These are phyloP conservation scores for Areca catechu DNA, from an alignment of 176 grass and related monocot genomes.

Conservation along the genomic window DNA sequence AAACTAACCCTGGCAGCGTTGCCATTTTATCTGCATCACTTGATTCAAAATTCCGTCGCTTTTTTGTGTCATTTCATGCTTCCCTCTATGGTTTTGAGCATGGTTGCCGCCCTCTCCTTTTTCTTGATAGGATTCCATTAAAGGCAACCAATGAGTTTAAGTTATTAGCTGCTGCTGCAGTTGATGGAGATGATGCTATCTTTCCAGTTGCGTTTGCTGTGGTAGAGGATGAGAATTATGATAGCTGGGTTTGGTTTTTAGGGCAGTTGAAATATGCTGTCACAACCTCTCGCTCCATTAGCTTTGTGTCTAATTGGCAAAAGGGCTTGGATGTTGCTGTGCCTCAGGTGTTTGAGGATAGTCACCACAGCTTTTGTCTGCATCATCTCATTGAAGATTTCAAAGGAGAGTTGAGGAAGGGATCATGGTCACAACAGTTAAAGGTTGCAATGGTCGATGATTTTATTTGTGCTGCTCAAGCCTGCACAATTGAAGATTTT, in stretches of 20 bases:
- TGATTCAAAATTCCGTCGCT: slow-evolving; percentile 81
- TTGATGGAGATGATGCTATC: slow-evolving; percentile 74
- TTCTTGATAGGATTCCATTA: slow-evolving; percentile 86
- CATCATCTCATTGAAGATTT: slow-evolving; percentile 89
- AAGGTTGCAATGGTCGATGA: slow-evolving; percentile 71
- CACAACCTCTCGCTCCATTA: slow-evolving; percentile 38
- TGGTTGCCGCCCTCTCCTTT: slow-evolving; percentile 79
- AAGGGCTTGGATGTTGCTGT: slow-evolving; percentile 78
- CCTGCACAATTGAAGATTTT: slow-evolving; percentile 83
- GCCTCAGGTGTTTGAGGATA: slow-evolving; percentile 68
- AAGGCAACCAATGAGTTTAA: slow-evolving; percentile 75
- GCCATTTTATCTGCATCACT: slow-evolving; percentile 54
- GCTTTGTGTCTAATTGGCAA: slow-evolving; percentile 74
- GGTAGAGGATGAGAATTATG: slow-evolving; percentile 85
- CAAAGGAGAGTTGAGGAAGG: slow-evolving; percentile 69
- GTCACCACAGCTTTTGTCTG: slow-evolving; percentile 74
- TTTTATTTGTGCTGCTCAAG: slow-evolving; percentile 86
- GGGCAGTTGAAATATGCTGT: slow-evolving; percentile 79
- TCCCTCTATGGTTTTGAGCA: slow-evolving; percentile 73
- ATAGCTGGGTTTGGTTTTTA: slow-evolving; percentile 91
- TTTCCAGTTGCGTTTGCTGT: slow-evolving; percentile 90
- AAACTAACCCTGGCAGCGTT: slow-evolving; percentile 82
- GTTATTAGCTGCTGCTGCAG: slow-evolving; percentile 67
- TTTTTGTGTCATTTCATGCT: slow-evolving; percentile 95
- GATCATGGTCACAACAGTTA: slow-evolving; percentile 68